phyloP scores from a whole-genome alignment of 73 alveolate species.

The Paramecium tetraurelia region DNA sequence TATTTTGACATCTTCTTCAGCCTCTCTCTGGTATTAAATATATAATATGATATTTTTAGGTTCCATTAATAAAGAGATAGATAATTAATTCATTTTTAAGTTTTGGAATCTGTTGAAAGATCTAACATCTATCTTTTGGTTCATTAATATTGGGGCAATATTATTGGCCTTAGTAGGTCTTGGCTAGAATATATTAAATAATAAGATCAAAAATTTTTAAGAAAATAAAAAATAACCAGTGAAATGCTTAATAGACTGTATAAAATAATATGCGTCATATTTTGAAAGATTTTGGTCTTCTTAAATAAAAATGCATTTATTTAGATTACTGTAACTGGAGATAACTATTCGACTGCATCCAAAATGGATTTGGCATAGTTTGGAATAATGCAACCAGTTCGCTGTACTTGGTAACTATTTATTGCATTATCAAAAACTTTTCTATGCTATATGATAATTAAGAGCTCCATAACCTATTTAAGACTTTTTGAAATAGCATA shows the following conservation, averaged over 20 bases:
- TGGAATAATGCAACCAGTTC: conserved; percentile 87
- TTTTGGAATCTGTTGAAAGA: conserved; percentile 51
- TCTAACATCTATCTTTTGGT: conserved; percentile 79
- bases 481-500: conserved; percentile 15
- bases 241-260: conserved; percentile 72
- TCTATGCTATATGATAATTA: too few species aligned
- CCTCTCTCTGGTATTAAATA: conserved; percentile 36
- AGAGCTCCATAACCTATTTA: conserved; percentile 43
- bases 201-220: too few species aligned
- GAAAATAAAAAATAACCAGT: conserved; percentile 53
- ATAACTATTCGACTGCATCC: conserved; percentile 88
- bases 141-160: conserved; percentile 82
- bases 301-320: conserved; percentile 90
- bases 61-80: neutral
- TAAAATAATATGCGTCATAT: conserved; percentile 83
- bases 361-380: conserved; percentile 83
- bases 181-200: too few species aligned
- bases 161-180: conserved; percentile 70
- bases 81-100: conserved; percentile 28
- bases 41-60: neutral
- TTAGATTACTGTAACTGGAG: conserved; percentile 89
- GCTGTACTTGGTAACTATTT: conserved; percentile 84
- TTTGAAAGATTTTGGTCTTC: conserved; percentile 78
- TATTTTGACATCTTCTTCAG: conserved; percentile 41
- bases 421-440: conserved; percentile 77